Evolutionary conservation across 2,329 filamentous ascomycete species (phyloP), one percentile per base, ranked within the genome.

Genomic region (Stagonosporopsis vannaccii): DNA sequence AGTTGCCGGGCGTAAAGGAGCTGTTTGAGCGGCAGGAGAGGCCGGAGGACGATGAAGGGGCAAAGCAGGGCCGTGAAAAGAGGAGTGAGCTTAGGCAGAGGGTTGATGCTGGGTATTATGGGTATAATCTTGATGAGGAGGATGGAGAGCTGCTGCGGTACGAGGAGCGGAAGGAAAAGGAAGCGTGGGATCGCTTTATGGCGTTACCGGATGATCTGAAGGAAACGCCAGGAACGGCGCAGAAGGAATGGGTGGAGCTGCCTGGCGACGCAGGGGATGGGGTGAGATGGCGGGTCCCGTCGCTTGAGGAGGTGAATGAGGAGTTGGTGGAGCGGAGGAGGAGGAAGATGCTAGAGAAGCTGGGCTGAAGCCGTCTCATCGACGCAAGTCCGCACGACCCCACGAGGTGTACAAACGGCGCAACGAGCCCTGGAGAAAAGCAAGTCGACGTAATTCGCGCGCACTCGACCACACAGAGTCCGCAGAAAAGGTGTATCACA

Each of bases 31-130:
- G 71, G 39, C 70, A 75, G 58, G 42, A 53, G 45, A 50, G 69
- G 59, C 74, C 75, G 57, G 68, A 73, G 41, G 71, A 74, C 20
- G 81, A 83, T 57, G 80, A 83, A 61, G 80, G 81, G 46, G 82
- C 81, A 3, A 84, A 87, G 57, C 88, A 87, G 69, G 85, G 87
- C 2, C 77, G 86, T 8, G 89, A 91, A 70, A 84, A 85, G 58
- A 82, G 90, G 66, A 86, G 87, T 46, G 90, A 92, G 67, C 73
- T 92, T 66, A 79, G 88, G 58, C 87, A 85, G 77, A 85, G 88
- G 66, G 93, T 99, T 8, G 92, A 99, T 77, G 95, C 95, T 12
- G 90, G 88, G 28, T 99, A 99, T 77, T 99, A 97, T 75, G 95
- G 95, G 36, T 99, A 96, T 76, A 93, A 92, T 59, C 84, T 93